Base-by-base conservation (phyloP, 1,284 basidiomycete genomes). In the Puccinia horiana region DNA sequence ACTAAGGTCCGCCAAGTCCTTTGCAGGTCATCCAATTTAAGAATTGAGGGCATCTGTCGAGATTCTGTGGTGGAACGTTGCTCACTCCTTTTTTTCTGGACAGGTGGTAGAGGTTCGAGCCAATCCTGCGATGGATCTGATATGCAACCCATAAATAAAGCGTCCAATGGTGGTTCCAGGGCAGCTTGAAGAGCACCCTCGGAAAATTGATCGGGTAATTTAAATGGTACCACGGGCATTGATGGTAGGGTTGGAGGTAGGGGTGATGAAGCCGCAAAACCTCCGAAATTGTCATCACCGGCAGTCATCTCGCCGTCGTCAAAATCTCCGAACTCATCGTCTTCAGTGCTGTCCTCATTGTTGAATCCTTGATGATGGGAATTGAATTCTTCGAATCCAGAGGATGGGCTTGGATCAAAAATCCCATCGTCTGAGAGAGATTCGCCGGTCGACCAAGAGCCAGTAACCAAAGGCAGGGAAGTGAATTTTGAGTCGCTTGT, bases 321-420 rank as follows among this genome's bases (percentile, higher is more conserved):
- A 70, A 79, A 79, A 20, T 79, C 76, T n/a, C 76, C 76, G 56
- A 79, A 79, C 9, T 79, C 76, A 70, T 79, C 76, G 56, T 79
- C 76, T 35, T 79, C 76, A 29, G 37, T n/a, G 12, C 14, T 14
- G 0, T 69, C 18, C 42, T 79, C n/a, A 32, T 54, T 35, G 2
- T 47, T 29, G 37, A 47, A 54, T 26, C 29, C 49, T 70, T 67
- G 49, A 65, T 67, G 49, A 65, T 37, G 61, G 26, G 65, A 56
- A 49, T 67, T 26, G 52, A 79, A 69, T 4, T 69, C 44, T 42
- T 49, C 44, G 67, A 56, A 69, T 42, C 49, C 58, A 16, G 54
- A 58, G 11, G 58, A 37, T 47, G 74, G 18, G 18, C 16, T 40
- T 8, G 44, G 65, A 23, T 56, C 52, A 58, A 79, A 67, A 9